Conservation (phyloP, 1,284 basidiomycete species). For the Boletellus deceptivus region DNA sequence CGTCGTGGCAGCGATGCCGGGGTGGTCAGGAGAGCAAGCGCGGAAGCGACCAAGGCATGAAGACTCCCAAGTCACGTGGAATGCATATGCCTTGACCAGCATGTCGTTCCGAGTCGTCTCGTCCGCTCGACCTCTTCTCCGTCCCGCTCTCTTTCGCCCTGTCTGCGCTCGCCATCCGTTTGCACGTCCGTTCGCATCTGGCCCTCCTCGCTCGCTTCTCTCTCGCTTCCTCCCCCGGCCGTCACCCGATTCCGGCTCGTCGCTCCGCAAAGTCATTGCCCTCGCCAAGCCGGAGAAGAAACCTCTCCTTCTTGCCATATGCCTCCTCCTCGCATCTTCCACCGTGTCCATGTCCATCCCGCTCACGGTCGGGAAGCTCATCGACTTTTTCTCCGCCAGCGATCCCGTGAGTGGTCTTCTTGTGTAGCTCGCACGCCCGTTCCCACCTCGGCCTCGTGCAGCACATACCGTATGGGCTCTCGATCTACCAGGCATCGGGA, state of each 20-base stretch:
- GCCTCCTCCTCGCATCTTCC: conserved; percentile 64
- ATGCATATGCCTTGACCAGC: not conserved
- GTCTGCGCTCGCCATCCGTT: not conserved
- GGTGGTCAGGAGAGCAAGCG: too few relatives aligned
- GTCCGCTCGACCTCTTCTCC: not conserved
- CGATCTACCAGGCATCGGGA: conserved; percentile 78
- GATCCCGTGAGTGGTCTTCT: conserved; percentile 54
- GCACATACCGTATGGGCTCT: conserved; percentile 77
- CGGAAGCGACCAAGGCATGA: too few relatives aligned
- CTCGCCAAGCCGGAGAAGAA: conserved; percentile 80
- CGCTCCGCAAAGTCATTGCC: conserved; percentile 69
- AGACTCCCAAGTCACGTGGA: conserved; percentile 1
- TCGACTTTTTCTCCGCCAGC: conserved; percentile 82
- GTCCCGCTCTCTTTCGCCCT: conserved; percentile 1
- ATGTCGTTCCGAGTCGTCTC: too few relatives aligned
- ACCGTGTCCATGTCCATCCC: conserved; percentile 89
- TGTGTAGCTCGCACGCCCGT: not conserved
- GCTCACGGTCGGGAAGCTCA: conserved; percentile 86
- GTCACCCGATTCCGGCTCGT: conserved; percentile 45
- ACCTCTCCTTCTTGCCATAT: conserved; percentile 70
- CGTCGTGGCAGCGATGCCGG: too few relatives aligned
- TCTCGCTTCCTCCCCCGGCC: conserved; percentile 40
- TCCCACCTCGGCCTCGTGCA: conserved; percentile 26
- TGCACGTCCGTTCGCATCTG: conserved; percentile 15
- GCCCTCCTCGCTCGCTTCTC: conserved; percentile 34